Evolutionary conservation across 176 grass and related monocot species (phyloP).

Genomic region (Oryza officinalis): DNA sequence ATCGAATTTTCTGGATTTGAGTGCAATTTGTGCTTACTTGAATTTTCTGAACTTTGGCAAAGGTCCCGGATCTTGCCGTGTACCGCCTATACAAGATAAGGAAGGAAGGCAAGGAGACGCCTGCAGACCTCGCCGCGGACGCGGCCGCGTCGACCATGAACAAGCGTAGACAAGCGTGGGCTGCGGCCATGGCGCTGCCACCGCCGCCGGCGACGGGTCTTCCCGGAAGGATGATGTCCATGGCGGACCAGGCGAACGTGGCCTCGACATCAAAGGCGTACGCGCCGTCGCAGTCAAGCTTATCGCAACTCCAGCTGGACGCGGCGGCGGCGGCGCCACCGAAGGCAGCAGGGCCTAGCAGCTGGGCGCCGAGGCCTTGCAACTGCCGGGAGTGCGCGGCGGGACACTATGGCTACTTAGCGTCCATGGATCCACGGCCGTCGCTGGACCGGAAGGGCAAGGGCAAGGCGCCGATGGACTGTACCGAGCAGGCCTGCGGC

Average conservation of each 20-base stretch:
- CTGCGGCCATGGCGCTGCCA: not conserved
- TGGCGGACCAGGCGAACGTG: not conserved
- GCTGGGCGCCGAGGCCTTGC: not conserved
- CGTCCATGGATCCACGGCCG: no score
- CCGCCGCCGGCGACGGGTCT: not conserved
- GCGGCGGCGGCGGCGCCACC: not conserved
- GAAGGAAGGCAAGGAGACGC: not conserved
- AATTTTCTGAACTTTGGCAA: no score
- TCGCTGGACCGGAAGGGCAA: no score
- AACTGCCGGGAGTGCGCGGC: no score
- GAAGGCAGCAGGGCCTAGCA: not conserved
- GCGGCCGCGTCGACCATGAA: no score
- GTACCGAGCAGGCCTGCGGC: no score
- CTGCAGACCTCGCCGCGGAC: not conserved
- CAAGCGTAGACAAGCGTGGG: no score
- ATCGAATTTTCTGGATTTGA: no score
- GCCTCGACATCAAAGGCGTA: not conserved
- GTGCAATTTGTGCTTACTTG: no score
- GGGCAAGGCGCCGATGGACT: no score
- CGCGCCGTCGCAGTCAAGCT: not conserved
- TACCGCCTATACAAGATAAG: slow-evolving; percentile 36
- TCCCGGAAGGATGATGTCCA: not conserved
- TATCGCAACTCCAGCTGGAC: not conserved
- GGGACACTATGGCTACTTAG: no score
- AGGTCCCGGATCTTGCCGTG: slow-evolving; percentile 26